A percentile compares a stretch with the other conserved stretches of the same genome.
Conservation (phyloP, 305 asterid genomes). For the Rubia peregrina region DNA sequence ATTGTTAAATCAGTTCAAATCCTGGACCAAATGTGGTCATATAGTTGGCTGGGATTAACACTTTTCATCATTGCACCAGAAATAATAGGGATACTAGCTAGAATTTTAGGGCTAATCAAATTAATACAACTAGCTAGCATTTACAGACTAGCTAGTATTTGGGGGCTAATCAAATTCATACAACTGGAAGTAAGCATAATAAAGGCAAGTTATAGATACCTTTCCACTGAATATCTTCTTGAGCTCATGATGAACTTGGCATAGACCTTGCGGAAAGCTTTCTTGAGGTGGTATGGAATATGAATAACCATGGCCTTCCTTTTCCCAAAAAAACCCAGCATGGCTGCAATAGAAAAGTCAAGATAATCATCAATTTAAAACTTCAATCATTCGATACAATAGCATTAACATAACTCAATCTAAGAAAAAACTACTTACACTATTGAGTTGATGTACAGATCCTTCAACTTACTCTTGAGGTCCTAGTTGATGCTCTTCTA, state of each 20-base stretch:
- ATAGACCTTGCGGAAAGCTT: too few species aligned
- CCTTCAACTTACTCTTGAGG: constrained; percentile 30
- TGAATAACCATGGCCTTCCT: too few species aligned
- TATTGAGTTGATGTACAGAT: constrained; percentile 29
- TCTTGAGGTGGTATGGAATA: too few species aligned
- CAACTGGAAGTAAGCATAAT: too few species aligned
- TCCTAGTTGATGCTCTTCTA: constrained; percentile 29
- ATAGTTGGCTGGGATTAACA: constrained; percentile 8
- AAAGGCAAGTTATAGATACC: too few species aligned
- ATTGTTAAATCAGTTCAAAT: constrained; percentile 7
- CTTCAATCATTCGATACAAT: background rate
- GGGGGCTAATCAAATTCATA: too few species aligned
- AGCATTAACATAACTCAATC: background rate
- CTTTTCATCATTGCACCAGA: background rate
- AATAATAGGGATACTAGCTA: constrained; percentile 9
- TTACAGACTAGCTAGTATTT: too few species aligned
- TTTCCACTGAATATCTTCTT: too few species aligned
- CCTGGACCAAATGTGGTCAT: constrained; percentile 19
- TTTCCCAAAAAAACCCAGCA: too few species aligned
- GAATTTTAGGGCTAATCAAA: too few species aligned
- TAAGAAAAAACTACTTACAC: constrained; percentile 14
- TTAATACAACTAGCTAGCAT: too few species aligned
- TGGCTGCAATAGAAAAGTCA: background rate
- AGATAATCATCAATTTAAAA: background rate
- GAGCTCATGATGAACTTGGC: too few species aligned